Conservation (phyloP, 1,139 yeast species). For the Kodamaea derodonti region DNA sequence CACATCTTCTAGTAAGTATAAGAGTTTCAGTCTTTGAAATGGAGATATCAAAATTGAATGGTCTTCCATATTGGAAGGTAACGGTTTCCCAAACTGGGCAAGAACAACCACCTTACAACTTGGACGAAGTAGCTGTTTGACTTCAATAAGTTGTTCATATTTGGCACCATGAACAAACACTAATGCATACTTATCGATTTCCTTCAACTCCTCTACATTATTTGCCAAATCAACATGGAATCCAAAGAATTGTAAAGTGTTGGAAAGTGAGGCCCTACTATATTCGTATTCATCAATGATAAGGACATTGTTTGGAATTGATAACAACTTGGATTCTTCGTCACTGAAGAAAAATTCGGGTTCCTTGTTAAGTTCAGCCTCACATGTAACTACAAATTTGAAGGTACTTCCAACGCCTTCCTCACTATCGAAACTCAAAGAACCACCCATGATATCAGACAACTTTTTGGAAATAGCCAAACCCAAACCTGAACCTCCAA, state of each 20-base stretch:
- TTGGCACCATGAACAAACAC: constrained; percentile 21
- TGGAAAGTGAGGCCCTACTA: constrained; percentile 30
- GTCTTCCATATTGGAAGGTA: constrained; percentile 22
- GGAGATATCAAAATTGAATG: constrained; percentile 33
- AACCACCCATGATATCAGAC: constrained; percentile 58
- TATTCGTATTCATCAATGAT: constrained; percentile 33
- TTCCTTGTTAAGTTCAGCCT: constrained; percentile 19
- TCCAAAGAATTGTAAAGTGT: constrained; percentile 29
- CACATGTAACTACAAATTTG: constrained; percentile 33
- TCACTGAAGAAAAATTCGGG: constrained; percentile 18
- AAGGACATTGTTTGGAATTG: constrained; percentile 21
- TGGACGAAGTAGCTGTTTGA: constrained; percentile 7
- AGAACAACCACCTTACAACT: constrained; percentile 18
- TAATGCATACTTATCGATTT: constrained; percentile 10
- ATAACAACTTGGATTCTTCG: constrained; percentile 9
- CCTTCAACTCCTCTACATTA: constrained; percentile 5
- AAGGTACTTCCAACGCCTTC: constrained; percentile 55
- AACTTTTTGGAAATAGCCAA: constrained; percentile 56
- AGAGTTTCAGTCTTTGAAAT: constrained; percentile 27
- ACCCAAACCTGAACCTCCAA: constrained; percentile 62
- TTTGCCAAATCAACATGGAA: constrained; percentile 23
- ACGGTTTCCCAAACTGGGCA: constrained; percentile 28
- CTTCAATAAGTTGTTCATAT: constrained; percentile 12
- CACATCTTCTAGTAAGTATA: constrained; percentile 15
- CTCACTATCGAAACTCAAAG: constrained; percentile 45